Conservation (phyloP, 2,329 filamentous ascomycete species). For the Penicillium sumatraense region DNA sequence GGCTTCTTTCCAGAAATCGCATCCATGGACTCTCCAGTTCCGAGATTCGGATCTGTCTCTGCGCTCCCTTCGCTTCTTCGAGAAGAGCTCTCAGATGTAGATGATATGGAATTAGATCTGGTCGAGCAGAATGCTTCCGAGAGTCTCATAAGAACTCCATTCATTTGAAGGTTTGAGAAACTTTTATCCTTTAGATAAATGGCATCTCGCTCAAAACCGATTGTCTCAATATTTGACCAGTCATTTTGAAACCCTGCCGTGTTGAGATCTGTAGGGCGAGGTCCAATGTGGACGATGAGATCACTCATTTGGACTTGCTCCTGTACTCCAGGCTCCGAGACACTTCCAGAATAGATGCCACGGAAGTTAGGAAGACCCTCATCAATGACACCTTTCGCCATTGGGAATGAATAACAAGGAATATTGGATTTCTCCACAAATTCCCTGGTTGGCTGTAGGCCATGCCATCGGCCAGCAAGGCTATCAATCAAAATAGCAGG, state of each 20-base stretch:
- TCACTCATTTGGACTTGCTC: conserved; percentile 35
- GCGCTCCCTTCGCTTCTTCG: background rate
- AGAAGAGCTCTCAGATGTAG: conserved; percentile 24
- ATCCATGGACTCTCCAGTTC: background rate
- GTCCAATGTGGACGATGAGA: conserved; percentile 38
- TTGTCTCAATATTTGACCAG: conserved; percentile 71
- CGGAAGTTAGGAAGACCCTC: conserved; percentile 73
- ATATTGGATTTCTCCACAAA: conserved; percentile 72
- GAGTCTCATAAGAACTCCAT: conserved; percentile 72
- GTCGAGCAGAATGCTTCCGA: conserved; percentile 60
- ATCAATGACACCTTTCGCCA: conserved; percentile 81
- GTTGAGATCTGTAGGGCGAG: conserved; percentile 51
- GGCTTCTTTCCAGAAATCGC: conserved; percentile 51
- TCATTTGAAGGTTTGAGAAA: conserved; percentile 75
- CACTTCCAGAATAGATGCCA: conserved; percentile 77
- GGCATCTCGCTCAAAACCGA: conserved; percentile 76
- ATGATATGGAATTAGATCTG: background rate
- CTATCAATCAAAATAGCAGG: conserved; percentile 80
- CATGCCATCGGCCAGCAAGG: conserved; percentile 74
- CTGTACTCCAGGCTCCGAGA: conserved; percentile 58
- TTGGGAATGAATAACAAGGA: conserved; percentile 81
- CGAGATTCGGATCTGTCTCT: background rate
- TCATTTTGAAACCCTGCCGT: conserved; percentile 71
- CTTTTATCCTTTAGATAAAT: conserved; percentile 73
- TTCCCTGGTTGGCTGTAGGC: conserved; percentile 70